A percentile compares a stretch with the other conserved stretches of the same genome.
Evolutionary conservation across 805 yeast genomes (phyloP).

Genomic region (Cyberlindnera mycetangii): DNA sequence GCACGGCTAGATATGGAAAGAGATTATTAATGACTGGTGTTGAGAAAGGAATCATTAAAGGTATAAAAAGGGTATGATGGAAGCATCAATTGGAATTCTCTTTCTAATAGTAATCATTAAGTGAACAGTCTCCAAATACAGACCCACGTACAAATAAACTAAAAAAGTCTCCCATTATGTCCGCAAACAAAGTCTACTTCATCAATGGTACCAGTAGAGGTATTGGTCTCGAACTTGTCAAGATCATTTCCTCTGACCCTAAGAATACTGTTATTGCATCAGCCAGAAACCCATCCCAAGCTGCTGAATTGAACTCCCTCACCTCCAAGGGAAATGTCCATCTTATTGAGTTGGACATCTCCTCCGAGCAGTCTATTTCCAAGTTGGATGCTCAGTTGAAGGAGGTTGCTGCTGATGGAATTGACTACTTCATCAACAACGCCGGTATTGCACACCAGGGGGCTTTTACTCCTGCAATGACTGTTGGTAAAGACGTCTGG

Average conservation of each 20-base stretch:
- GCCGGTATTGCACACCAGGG: constrained; percentile 11
- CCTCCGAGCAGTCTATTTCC: constrained; percentile 11
- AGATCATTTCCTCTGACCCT: not conserved
- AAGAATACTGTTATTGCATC: constrained; percentile 5
- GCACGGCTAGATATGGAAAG: too few species aligned
- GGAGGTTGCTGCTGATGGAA: constrained; percentile 9
- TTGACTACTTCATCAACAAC: constrained; percentile 17
- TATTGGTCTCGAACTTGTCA: constrained; percentile 7
- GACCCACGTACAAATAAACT: too few species aligned
- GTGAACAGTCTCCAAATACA: too few species aligned
- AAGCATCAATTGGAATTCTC: too few species aligned
- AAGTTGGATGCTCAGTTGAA: constrained; percentile 9
- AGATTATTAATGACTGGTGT: too few species aligned
- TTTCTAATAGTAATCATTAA: too few species aligned
- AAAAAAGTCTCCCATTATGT: too few species aligned
- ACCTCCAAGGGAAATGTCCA: constrained; percentile 8
- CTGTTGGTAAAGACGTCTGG: constrained; percentile 2
- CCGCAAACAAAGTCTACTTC: constrained; percentile 6
- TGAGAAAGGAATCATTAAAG: too few species aligned
- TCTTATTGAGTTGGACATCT: constrained; percentile 12
- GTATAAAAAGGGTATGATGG: too few species aligned
- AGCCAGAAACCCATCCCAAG: constrained; percentile 2
- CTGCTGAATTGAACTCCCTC: constrained; percentile 4
- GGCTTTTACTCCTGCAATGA: not conserved
- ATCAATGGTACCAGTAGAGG: constrained; percentile 14